Base-by-base conservation (phyloP, 345 rosid genomes). In the Corchorus olitorius region DNA sequence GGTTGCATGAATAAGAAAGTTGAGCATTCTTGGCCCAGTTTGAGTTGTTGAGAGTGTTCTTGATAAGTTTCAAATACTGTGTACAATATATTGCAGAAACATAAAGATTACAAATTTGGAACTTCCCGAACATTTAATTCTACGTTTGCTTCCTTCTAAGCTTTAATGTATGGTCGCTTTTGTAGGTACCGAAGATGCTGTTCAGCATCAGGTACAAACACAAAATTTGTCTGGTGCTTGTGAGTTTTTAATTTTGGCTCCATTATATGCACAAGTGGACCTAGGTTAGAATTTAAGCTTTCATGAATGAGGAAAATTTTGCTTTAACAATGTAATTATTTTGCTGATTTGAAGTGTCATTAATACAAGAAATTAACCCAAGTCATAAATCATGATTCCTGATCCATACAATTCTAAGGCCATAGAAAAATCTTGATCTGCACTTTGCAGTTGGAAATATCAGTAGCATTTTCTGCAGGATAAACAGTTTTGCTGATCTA, bases 131-230 rank as follows among this genome's bases (percentile, higher is more conserved):
- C 73, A 8, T 69, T 67, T 67, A 48, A 67, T 46, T 69, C 43
- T 8, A 13, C 0, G 55, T 16, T 52, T 49, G 27, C 27, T n/a
- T 16, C n/a, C 55, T 8, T 69, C 27, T 4, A 15, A 34, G 16
- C 48, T 16, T 35, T 70, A 70, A 70, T 35, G 74, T 34, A 17
- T 70, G 5, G 74, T 70, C 73, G 73, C 73, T 52, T 70, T 53
- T 70, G 27, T 17, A 34, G 61, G 55, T 10, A 17, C 61, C 13
- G 33, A 68, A 49, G 50, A n/a, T n/a, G 73, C 22, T 27, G 4
- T 33, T 27, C 6, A n/a, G 4, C 45, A 4, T 41, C n/a, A 50
- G 70, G 50, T 55, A 17, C 22, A 70, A 34, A 3, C 33, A 13
- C 48, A 70, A 55, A 39, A 11, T 70, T 70, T 70, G 46, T 70